Base-by-base conservation (phyloP, 2,329 filamentous ascomycete genomes). In the Fusarium redolens region DNA sequence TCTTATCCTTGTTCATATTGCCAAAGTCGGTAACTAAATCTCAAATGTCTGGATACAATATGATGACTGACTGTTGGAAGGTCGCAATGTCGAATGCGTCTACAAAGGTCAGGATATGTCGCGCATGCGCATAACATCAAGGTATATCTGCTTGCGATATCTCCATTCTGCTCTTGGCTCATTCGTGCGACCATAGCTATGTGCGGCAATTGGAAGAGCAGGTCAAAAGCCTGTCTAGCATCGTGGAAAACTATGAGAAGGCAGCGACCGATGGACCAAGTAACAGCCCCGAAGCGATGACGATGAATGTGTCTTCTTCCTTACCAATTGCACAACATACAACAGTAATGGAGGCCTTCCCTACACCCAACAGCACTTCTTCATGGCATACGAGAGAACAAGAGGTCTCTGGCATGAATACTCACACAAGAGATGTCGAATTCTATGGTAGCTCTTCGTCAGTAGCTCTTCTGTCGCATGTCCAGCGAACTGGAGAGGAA, bases 101-200 rank as follows among this genome's bases (percentile, higher is more conserved):
- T 47, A 57, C 54, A 57, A 47, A 33, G 40, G 54, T 22, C 54
- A 57, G 40, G 30, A 57, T 28, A 55, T 57, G 40, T 57, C 54
- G 30, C 54, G 54, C 3, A 57, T 57, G 38, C 54, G 40, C 38
- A 57, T 57, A 13, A 47, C 54, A 28, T 57, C 54, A 35, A 47
- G 54, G 54, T 47, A 47, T 1, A 20, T 6, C 40, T 8, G 4
- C 20, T 20, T 25, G 1, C n/a, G 6, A 6, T 4, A 20, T 35
- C 11, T 35, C n/a, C 15, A 7, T 12, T 20, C 6, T 25, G 4
- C 22, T 22, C 12, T 17, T 8, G n/a, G n/a, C 54, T 47, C 5
- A 57, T 18, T 25, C 14, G 8, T n/a, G 10, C 7, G 5, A 17
- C 7, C 5, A 20, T 10, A 57, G 54, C 22, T 57, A 57, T 47